phyloP scores from a whole-genome alignment of 2,329 filamentous ascomycete genomes.

The Chaetomium strumarium region DNA sequence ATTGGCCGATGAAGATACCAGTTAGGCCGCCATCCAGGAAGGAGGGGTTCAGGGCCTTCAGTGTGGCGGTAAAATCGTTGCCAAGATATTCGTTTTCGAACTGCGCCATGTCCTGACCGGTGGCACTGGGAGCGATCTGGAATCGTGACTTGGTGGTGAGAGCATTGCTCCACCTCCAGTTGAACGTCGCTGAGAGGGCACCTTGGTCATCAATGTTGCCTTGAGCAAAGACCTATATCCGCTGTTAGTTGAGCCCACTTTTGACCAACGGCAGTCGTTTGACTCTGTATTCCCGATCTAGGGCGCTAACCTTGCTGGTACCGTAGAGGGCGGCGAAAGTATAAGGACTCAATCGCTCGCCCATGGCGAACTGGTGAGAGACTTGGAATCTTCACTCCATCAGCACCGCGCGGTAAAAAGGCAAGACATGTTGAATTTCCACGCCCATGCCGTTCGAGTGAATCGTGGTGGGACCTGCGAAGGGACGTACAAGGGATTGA shows the following conservation, averaged over 20 bases:
- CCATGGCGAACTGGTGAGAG: constrained; percentile 93
- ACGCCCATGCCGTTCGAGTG: too few relatives aligned
- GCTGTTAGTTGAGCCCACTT: not conserved
- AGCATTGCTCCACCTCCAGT: constrained; percentile 74
- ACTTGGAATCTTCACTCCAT: constrained; percentile 64
- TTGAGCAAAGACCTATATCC: constrained; percentile 79
- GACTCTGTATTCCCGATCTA: not conserved
- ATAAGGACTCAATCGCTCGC: constrained; percentile 88
- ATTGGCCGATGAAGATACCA: constrained; percentile 92
- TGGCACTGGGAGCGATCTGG: constrained; percentile 69
- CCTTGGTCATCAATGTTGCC: constrained; percentile 93
- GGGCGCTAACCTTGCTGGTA: constrained; percentile 67
- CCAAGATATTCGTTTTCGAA: constrained; percentile 95
- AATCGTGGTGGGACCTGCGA: not conserved
- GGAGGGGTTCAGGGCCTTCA: constrained; percentile 96
- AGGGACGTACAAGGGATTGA: constrained; percentile 59
- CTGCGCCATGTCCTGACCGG: constrained; percentile 77
- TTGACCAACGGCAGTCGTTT: too few relatives aligned
- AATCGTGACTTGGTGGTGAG: constrained; percentile 79
- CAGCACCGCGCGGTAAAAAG: constrained; percentile 7
- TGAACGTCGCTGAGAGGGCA: constrained; percentile 79
- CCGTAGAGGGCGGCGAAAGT: constrained; percentile 92
- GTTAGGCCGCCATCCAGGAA: constrained; percentile 86
- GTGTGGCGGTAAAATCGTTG: constrained; percentile 82
- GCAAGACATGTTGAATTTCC: not conserved